Evolutionary conservation across 768 basidiomycete genomes (phyloP).

Genomic region (Multifurca ochricompacta): DNA sequence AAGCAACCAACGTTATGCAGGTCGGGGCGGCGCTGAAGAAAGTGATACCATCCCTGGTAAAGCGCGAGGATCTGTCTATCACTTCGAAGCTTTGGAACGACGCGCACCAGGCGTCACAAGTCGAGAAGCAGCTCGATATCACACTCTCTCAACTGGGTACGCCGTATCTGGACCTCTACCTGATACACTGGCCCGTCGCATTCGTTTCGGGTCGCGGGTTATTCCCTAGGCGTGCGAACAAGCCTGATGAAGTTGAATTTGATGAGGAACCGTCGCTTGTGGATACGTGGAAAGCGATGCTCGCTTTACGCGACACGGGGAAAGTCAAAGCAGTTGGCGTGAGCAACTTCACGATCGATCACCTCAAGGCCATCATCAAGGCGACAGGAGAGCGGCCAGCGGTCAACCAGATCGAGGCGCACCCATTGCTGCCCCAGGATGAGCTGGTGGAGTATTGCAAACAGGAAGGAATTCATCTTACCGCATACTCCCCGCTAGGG

Average conservation of each 20-base stretch:
- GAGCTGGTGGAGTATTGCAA: slow-evolving; percentile 66
- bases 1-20: slow-evolving; percentile 13
- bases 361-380: slow-evolving; percentile 57
- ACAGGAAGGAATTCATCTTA: slow-evolving; percentile 60
- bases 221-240: slow-evolving; percentile 42
- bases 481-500: slow-evolving; percentile 67
- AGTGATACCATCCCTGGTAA: slow-evolving; percentile 67
- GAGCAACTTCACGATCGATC: slow-evolving; percentile 67
- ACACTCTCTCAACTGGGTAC: slow-evolving; percentile 65
- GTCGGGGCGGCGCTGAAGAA: slow-evolving; percentile 69
- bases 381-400: slow-evolving; percentile 69
- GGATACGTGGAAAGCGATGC: slow-evolving; percentile 80
- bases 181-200: slow-evolving; percentile 75
- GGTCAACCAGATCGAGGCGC: slow-evolving; percentile 78
- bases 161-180: slow-evolving; percentile 76
- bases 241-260: slow-evolving; percentile 41
- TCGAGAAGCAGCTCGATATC: slow-evolving; percentile 69
- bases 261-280: slow-evolving; percentile 55
- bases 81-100: slow-evolving; percentile 82
- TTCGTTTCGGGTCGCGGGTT: slow-evolving; percentile 50
- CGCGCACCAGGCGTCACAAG: slow-evolving; percentile 54
- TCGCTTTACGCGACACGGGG: slow-evolving; percentile 53
- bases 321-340: slow-evolving; percentile 76
- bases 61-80: slow-evolving; percentile 74
- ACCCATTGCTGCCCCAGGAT: slow-evolving; percentile 71